Evolutionary conservation across 2,329 filamentous ascomycete species (phyloP).

Genomic region (Orbilia brochopaga): DNA sequence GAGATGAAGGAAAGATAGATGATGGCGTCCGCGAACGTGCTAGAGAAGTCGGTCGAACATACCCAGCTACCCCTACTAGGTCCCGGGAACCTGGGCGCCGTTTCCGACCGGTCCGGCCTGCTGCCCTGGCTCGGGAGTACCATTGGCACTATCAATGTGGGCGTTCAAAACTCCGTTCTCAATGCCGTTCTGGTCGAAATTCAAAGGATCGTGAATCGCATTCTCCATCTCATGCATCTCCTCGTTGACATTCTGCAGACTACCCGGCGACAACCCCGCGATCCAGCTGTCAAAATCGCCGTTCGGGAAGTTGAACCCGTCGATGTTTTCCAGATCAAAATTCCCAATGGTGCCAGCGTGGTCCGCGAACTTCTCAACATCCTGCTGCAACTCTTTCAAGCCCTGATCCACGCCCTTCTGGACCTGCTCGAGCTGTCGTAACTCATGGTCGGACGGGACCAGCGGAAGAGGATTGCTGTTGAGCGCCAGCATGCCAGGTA

Average conservation of each 20-base stretch:
- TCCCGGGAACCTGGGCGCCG: conserved; percentile 25
- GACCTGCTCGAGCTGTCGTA: conserved; percentile 27
- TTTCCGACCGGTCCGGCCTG: conserved; percentile 20
- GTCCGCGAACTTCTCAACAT: conserved; percentile 36
- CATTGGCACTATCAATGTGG: conserved; percentile 43
- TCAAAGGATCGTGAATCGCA: conserved; percentile 19
- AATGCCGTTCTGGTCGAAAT: conserved; percentile 27
- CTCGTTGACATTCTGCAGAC: conserved; percentile 33
- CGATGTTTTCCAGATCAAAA: conserved; percentile 28
- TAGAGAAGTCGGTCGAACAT: background rate
- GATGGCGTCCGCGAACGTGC: background rate
- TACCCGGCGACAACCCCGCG: conserved; percentile 35
- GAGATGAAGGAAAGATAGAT: too few species aligned
- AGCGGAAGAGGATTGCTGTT: conserved; percentile 25
- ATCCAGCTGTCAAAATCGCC: conserved; percentile 40
- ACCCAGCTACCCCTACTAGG: conserved; percentile 26
- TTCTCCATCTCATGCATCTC: conserved; percentile 35
- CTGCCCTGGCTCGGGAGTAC: conserved; percentile 34
- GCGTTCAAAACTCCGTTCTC: conserved; percentile 42
- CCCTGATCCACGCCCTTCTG: conserved; percentile 35
- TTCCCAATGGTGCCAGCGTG: conserved; percentile 20
- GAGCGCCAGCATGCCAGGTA: conserved; percentile 18
- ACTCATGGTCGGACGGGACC: conserved; percentile 25
- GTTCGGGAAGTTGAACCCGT: conserved; percentile 35
- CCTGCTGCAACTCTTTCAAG: conserved; percentile 38